Evolutionary conservation across 129 eudicot genomes (phyloP), one percentile per base, ranked within the genome.

Genomic region (Cynara cardunculus): DNA sequence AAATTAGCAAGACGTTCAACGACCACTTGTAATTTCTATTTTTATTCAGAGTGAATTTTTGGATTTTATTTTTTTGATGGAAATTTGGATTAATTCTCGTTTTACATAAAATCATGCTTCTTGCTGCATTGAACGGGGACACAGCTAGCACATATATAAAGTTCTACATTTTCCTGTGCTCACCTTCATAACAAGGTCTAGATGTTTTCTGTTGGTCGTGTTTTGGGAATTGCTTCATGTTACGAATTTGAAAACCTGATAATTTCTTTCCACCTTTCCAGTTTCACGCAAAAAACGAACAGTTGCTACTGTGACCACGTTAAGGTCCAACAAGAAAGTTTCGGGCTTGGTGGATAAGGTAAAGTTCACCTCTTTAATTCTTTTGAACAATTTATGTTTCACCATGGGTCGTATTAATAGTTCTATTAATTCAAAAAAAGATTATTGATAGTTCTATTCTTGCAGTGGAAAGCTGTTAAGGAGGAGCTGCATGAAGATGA

Each of bases 281-380:
- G 97, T 81, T 85, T 0, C 85, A 18, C 91, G 93, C 59, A 95
- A 95, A 74, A 95, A 90, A 73, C 81, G 93, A 62, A 72, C 91
- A 0, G 90, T 76, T 69, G 86, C 93, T 19, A 80, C 85, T 25
- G 94, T 80, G 16, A 82, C 93, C 85, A 80, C 92, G 9, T 75
- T 92, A 84, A 95, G 89, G 81, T 89, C 99, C 72, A 95, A 90
- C 77, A 95, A 95, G 87, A 95, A 95, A 81, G 99, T 95, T 39
- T 95, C 99, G 41, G 88, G 97, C 83, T 84, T 95, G 90, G 99
- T 95, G 75, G 97, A 95, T 91, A 95, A 95, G 97, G 99, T 90
- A 71, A 66, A 14, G 5, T 31, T 78, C 41, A 26, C n/a, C 1
- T 49, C 16, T 79, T 25, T 62, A 41, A n/a, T 1, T 1, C 13